Evolutionary conservation across 768 basidiomycete genomes (phyloP), one percentile per base, ranked within the genome.

Genomic region (Mycena crocata): DNA sequence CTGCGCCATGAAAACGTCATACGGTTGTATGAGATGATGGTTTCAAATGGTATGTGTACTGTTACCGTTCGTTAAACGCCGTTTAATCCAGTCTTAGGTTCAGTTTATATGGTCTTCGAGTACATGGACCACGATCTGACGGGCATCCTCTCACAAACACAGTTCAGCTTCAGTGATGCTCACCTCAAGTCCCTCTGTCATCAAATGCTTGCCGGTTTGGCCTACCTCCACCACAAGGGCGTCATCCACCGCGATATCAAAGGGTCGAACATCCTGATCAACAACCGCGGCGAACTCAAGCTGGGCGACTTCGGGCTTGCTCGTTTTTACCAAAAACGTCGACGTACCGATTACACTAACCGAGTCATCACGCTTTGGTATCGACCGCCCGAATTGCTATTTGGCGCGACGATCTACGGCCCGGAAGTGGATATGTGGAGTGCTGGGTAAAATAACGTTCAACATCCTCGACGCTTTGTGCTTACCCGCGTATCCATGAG

Each of bases 371-470:
- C 98, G 1, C 86, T 98, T 52, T 99, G 98, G 98, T 99, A 99
- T 78, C 87, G 98, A 62, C 94, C 96, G 6, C 98, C 97, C 13
- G 98, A 99, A 74, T 84, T 99, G 24, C 80, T 99, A 42, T 91
- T 98, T 72, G 98, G 98, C 31, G 94, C 96, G 32, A 99, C 98
- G 0, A 89, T 95, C 15, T 99, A 99, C 80, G 96, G 95, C 3
- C 92, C 96, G 7, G 96, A 97, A 74, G 97, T 99, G 26, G 98
- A 99, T 74, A 98, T 99, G 91, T 99, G 98, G 98, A 97, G 95
- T 77, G 98, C 98, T 44, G 98, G 98, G 95, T 97, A 80, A 42
- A 15, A 37, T 39, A 35, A 15, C 57, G 30, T 32, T 48, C 56
- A 40, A 13, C 50, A 31, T 17, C 24, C 28, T n/a, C 49, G 24